Evolutionary conservation across 805 yeast genomes (phyloP).

Genomic region (Metschnikowia shivogae): DNA sequence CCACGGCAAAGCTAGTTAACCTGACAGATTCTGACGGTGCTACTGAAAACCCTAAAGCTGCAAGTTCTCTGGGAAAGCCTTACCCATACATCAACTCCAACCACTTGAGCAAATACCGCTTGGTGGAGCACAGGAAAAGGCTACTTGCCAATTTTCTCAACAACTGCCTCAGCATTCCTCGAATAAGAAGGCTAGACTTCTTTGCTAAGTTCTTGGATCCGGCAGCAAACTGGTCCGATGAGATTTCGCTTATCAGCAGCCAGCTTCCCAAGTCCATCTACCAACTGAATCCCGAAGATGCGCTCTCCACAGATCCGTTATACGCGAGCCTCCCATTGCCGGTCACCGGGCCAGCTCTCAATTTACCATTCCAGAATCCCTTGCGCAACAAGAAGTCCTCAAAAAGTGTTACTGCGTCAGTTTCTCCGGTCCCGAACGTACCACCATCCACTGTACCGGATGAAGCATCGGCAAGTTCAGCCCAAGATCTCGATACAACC

Average conservation of each 20-base stretch:
- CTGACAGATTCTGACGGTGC: constrained; percentile 5
- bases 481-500: neutral
- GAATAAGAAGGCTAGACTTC: constrained; percentile 54
- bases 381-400: constrained; percentile 7
- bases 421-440: neutral
- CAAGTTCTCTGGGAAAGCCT: constrained; percentile 5
- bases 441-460: constrained; percentile 3
- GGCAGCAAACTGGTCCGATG: constrained; percentile 79
- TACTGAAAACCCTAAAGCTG: constrained; percentile 7
- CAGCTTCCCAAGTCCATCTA: constrained; percentile 40
- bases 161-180: constrained; percentile 58
- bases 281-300: constrained; percentile 44
- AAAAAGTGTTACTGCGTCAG: neutral
- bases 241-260: constrained; percentile 30
- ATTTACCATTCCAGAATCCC: constrained; percentile 31
- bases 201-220: constrained; percentile 83
- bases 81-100: constrained; percentile 39
- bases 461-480: constrained; percentile 13
- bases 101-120: constrained; percentile 33
- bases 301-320: constrained; percentile 32
- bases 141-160: constrained; percentile 61
- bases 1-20: neutral
- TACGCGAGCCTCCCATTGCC: constrained; percentile 36
- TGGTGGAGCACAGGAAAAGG: constrained; percentile 44
- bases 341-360: constrained; percentile 21